These are phyloP conservation scores for Arabis hirsuta DNA, from an alignment of 345 rosid genomes.

Conservation along the genomic window DNA sequence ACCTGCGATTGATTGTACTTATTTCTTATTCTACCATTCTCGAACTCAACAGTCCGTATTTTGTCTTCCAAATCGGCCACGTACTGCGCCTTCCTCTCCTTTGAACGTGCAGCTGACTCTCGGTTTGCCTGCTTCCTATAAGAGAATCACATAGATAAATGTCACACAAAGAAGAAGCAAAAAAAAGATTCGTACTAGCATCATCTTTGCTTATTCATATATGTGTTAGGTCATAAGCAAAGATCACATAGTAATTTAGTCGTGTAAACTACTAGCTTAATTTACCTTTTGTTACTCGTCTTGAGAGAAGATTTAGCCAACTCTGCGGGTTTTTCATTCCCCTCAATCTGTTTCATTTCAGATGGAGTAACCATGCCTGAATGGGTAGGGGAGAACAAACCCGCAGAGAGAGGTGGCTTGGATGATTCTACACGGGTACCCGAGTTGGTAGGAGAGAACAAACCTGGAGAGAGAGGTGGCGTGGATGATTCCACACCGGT, in stretches of 20 bases:
- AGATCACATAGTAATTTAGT: neutral
- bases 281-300: neutral
- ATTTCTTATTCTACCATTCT: neutral
- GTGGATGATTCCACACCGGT: no score
- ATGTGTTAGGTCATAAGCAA: no score
- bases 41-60: constrained; percentile 11
- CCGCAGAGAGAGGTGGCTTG: neutral
- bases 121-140: constrained; percentile 72
- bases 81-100: constrained; percentile 54
- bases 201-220: no score
- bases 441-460: no score
- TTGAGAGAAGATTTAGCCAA: neutral
- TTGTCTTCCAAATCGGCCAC: constrained; percentile 54
- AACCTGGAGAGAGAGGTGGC: no score
- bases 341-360: neutral
- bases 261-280: neutral
- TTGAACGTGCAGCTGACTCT: constrained; percentile 65
- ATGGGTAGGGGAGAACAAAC: neutral
- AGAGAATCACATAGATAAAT: constrained; percentile 7
- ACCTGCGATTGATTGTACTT: constrained; percentile 15
- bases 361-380: no score
- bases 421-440: no score
- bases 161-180: neutral
- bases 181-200: no score
- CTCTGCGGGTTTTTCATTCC: neutral